Percentiles rank a stretch among this genome's conserved stretches.
Conservation (phyloP, 768 basidiomycete species). For the Psilocybe cubensis region DNA sequence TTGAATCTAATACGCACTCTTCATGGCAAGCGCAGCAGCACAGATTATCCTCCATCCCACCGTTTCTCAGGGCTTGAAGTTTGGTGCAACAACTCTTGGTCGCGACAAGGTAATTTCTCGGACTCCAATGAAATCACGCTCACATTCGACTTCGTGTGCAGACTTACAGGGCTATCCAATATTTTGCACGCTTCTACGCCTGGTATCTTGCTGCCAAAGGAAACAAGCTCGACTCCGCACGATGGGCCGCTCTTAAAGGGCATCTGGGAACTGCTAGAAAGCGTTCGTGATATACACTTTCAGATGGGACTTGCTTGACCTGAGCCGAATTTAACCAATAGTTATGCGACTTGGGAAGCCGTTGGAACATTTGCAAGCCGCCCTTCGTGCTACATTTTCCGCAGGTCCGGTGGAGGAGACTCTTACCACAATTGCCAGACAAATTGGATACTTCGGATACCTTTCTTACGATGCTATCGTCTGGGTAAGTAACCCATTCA, state of each 20-base stretch:
- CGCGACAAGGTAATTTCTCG: conserved; percentile 79
- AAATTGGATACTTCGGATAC: conserved; percentile 89
- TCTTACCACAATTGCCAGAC: conserved; percentile 77
- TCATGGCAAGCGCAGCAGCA: conserved; percentile 59
- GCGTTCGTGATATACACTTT: conserved; percentile 48
- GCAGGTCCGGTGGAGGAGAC: conserved; percentile 67
- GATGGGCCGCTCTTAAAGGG: conserved; percentile 84
- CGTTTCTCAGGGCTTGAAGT: conserved; percentile 75
- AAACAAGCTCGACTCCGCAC: conserved; percentile 67
- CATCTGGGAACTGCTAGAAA: conserved; percentile 88
- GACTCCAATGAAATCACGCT: background rate
- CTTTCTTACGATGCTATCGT: conserved; percentile 80
- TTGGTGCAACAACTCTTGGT: conserved; percentile 80
- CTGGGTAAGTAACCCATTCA: conserved; percentile 63
- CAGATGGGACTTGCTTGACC: background rate
- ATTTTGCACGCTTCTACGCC: conserved; percentile 85
- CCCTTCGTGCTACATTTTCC: conserved; percentile 68
- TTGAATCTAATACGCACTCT: background rate
- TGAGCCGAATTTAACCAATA: conserved; percentile 31
- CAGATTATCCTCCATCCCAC: conserved; percentile 88
- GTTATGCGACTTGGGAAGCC: conserved; percentile 95
- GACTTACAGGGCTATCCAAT: conserved; percentile 91
- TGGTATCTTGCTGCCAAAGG: conserved; percentile 80
- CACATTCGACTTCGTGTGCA: conserved; percentile 30
- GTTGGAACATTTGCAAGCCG: conserved; percentile 90